Evolutionary conservation across 2,329 filamentous ascomycete genomes (phyloP), one percentile per base, ranked within the genome.

Genomic region (Trichoderma citrinoviride): DNA sequence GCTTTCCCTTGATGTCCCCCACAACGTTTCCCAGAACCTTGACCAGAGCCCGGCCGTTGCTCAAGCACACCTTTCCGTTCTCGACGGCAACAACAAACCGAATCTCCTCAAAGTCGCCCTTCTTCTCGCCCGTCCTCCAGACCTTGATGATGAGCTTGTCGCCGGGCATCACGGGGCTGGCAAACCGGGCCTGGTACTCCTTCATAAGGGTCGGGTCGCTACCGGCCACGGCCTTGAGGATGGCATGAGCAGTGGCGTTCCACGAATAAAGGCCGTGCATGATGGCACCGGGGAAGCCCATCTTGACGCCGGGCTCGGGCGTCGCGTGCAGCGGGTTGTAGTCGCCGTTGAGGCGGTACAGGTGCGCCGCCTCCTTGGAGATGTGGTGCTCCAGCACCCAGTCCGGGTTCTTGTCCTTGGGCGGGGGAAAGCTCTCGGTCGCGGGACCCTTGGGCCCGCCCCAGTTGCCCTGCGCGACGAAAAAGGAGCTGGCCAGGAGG

Each of bases 241-340:
- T 80, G 29, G 85, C 87, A 73, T 94, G 91, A 17, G 85, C 86
- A 2, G 90, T 85, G 65, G 85, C 86, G 80, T 97, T 97, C 89
- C 91, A 97, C 71, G 87, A 91, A 80, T 89, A 96, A 52, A 97
- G 82, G 21, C 93, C 93, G 79, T 97, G 93, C 76, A 96, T 90
- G 77, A 97, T 97, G 70, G 87, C 82, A 40, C 93, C 93, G 29
- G 92, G 91, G 71, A 96, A 97, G 66, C 93, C 93, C 91, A 97
- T 96, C 80, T 92, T 90, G 77, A 86, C 79, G 67, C 92, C 92
- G 0, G 92, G 91, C 78, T 92, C 91, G 14, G 92, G 92, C 19
- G 90, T 91, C 7, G 92, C 92, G 75, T 97, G 93, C 41, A 97
- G 87, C 29, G 93, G 93, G 81, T 97, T 97, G 79, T 97, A 97